These are phyloP conservation scores for Priceomyces medius DNA, from an alignment of 805 yeast species.

Conservation along the genomic window DNA sequence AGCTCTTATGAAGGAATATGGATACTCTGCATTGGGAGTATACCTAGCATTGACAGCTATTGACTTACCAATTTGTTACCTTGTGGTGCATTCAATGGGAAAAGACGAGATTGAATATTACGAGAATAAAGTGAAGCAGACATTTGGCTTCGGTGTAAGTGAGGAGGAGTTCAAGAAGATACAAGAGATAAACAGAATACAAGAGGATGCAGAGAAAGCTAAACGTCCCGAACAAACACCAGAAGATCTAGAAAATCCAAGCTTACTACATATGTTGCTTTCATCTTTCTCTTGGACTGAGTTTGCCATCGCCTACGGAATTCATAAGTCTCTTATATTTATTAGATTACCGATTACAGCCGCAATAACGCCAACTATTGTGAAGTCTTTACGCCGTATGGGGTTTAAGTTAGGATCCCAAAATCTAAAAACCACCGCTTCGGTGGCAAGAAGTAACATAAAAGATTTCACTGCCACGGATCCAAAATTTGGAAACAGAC, in stretches of 20 bases:
- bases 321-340: slow-evolving; percentile 83
- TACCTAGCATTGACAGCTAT: slow-evolving; percentile 70
- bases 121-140: slow-evolving; percentile 58
- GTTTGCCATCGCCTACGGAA: slow-evolving; percentile 85
- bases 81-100: slow-evolving; percentile 83
- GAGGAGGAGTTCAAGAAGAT: slow-evolving; percentile 40
- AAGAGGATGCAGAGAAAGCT: slow-evolving; percentile 22
- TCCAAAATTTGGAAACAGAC: slow-evolving; percentile 53
- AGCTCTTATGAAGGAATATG: slow-evolving; percentile 78
- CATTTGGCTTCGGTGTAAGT: slow-evolving; percentile 59
- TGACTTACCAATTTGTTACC: slow-evolving; percentile 81
- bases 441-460: slow-evolving; percentile 29
- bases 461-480: slow-evolving; percentile 43
- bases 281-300: slow-evolving; percentile 67
- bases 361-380: slow-evolving; percentile 83
- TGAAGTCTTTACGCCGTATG: slow-evolving; percentile 61
- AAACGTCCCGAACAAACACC: slow-evolving; percentile 22
- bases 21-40: slow-evolving; percentile 86
- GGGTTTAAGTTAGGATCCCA: slow-evolving; percentile 75
- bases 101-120: slow-evolving; percentile 72
- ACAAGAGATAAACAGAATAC: slow-evolving; percentile 34
- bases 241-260: slow-evolving; percentile 17
- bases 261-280: slow-evolving; percentile 13
- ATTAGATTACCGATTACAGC: slow-evolving; percentile 89
- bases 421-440: slow-evolving; percentile 42